Evolutionary conservation across 2,329 filamentous ascomycete genomes (phyloP), one percentile per base, ranked within the genome.

Genomic region (Trichoderma oligosporum): DNA sequence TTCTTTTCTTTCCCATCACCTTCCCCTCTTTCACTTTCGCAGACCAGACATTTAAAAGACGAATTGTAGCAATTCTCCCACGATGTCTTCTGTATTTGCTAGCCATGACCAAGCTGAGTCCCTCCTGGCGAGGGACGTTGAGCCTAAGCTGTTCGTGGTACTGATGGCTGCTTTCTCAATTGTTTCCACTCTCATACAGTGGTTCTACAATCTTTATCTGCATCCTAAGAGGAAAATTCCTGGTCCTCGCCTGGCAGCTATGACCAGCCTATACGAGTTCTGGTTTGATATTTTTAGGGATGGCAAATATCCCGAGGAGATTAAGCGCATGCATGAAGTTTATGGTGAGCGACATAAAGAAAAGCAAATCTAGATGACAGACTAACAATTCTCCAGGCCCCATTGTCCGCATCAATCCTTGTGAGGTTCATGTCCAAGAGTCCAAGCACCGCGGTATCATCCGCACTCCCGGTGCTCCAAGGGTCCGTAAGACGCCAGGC

Each of bases 331-430:
- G 61, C 68, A 70, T 55, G 59, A 64, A 29, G 61, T 64, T 57
- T 70, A 70, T 49, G 67, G 68, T 66, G 16, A 47, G 27, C 27
- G 5, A 31, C 11, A 5, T 8, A 35, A 38, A 9, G n/a, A 38
- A 38, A 38, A 5, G 2, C 1, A 5, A 18, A 38, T n/a, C n/a
- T 18, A 3, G 16, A 38, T 18, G 25, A 14, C 16, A 22, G 11
- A 5, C 12, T n/a, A 47, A 25, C 27, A 9, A 49, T 49, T 16
- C 24, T 35, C 12, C 9, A 66, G 65, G 71, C 2, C 67, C 69
- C 0, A 68, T 73, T 16, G 60, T 72, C 24, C 63, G 69, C 4
- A 66, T 72, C 57, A 70, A 64, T 27, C 67, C 70, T 1, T 57
- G 65, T 25, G 71, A 72, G 57, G 48, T 72, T 0, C 68, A 72